These are phyloP conservation scores for Colletotrichum lupini DNA, from an alignment of 2,329 filamentous ascomycete genomes.

Conservation along the genomic window DNA sequence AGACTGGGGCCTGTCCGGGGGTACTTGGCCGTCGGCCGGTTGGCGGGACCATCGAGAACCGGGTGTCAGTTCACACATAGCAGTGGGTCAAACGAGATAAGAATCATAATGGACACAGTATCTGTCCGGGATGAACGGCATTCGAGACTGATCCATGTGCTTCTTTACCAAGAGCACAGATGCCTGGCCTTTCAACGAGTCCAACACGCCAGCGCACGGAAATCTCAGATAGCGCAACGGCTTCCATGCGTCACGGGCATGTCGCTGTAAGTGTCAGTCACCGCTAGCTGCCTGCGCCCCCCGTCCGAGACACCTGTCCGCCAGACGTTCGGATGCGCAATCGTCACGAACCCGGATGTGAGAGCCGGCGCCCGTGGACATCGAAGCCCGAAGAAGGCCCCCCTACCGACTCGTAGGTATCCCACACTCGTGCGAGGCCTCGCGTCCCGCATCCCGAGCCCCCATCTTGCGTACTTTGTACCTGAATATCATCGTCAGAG, in stretches of 20 bases:
- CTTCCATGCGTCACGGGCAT: background rate
- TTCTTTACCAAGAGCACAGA: background rate
- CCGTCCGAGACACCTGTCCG: conserved; percentile 12
- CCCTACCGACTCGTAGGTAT: background rate
- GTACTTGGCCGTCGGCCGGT: background rate
- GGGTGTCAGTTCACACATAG: background rate
- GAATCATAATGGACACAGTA: too few species aligned
- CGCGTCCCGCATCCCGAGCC: background rate
- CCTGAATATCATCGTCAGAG: background rate
- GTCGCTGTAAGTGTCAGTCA: conserved; percentile 2
- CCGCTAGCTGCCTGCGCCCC: background rate
- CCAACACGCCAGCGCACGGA: background rate
- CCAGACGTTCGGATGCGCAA: conserved; percentile 3
- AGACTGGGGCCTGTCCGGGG: background rate
- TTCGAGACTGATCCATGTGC: background rate
- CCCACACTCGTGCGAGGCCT: conserved; percentile 1
- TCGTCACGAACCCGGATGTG: conserved; percentile 1
- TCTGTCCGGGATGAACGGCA: background rate
- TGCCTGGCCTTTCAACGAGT: background rate
- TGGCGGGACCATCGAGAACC: background rate
- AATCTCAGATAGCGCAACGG: background rate
- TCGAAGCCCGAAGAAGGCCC: background rate
- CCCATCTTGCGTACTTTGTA: background rate
- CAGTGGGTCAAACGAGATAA: background rate
- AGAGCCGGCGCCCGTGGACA: background rate